Base-by-base conservation (phyloP, 768 basidiomycete species). In the Boletus insuetus region DNA sequence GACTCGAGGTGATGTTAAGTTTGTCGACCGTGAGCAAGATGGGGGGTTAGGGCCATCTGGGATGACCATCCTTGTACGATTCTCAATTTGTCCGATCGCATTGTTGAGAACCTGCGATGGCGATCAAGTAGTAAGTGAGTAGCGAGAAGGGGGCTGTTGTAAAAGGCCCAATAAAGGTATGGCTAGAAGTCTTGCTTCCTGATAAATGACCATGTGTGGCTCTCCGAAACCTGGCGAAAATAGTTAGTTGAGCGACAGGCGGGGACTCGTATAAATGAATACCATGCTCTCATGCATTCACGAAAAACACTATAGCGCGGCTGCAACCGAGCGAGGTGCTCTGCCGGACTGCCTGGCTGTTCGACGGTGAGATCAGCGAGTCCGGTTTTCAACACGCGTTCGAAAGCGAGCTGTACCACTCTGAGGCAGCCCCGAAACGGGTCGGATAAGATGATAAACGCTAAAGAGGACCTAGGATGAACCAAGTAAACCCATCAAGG, bases 141-240 rank as follows among this genome's bases (percentile, higher is more conserved):
- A 7, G 80, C 64, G 16, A 86, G 85, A 32, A 89, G 74, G 38
- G 83, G 76, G 6, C 79, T 75, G 64, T 87, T 87, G 70, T 85
- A 94, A 64, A 89, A 85, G 22, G 83, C 80, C 92, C 93, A 95
- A 53, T 90, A 85, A 31, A 96, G 74, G 89, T 91, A 95, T 55
- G 81, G 75, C 40, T 77, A 77, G 53, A 91, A 73, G 66, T 92
- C 82, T 38, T 80, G 73, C 17, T 75, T 77, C 42, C 77, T 82
- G 54, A 96, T 80, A 13, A 79, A 75, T 0, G 85, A 85, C 88
- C 89, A 96, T 0, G 85, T 26, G 8, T 82, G 16, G 78, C 82
- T 60, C 82, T 84, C 53, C 79, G 73, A 68, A 95, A 95, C 91
- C 91, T 63, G 52, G 38, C 38, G 32, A 34, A 26, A 13, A 32